A percentile compares a stretch with the other conserved stretches of the same genome.
Evolutionary conservation across 768 basidiomycete genomes (phyloP).

Genomic region (Naganishia onofrii): DNA sequence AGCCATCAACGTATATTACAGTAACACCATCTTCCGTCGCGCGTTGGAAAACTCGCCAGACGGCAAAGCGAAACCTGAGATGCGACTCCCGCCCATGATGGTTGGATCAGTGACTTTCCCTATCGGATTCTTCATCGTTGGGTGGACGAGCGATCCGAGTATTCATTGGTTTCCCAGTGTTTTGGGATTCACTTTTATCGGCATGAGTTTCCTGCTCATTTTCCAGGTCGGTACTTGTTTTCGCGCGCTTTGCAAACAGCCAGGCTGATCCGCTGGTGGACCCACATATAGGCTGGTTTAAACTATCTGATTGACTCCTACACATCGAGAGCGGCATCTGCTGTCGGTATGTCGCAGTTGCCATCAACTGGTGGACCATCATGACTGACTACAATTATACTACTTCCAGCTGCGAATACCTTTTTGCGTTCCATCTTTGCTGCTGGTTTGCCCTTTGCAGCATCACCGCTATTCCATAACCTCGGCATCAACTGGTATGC

Average conservation of each 20-base stretch:
- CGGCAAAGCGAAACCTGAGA: constrained; percentile 45
- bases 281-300: constrained; percentile 34
- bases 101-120: constrained; percentile 50
- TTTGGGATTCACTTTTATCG: constrained; percentile 47
- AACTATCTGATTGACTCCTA: constrained; percentile 50
- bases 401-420: constrained; percentile 42
- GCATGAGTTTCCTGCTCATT: constrained; percentile 50
- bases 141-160: constrained; percentile 41
- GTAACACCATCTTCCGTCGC: constrained; percentile 40
- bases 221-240: constrained; percentile 43
- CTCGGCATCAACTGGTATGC: constrained; percentile 29
- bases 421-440: constrained; percentile 48
- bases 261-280: neutral
- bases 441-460: constrained; percentile 33
- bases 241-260: neutral
- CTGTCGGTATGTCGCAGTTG: constrained; percentile 24
- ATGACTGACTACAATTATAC: neutral
- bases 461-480: constrained; percentile 21
- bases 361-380: too few relatives aligned
- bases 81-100: constrained; percentile 52
- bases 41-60: constrained; percentile 37
- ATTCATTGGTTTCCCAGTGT: constrained; percentile 44
- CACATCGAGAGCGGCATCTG: constrained; percentile 45
- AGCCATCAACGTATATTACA: constrained; percentile 43
- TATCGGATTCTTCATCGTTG: constrained; percentile 46